phyloP scores from a whole-genome alignment of 148 eudicot species.

The Rheum nobile region DNA sequence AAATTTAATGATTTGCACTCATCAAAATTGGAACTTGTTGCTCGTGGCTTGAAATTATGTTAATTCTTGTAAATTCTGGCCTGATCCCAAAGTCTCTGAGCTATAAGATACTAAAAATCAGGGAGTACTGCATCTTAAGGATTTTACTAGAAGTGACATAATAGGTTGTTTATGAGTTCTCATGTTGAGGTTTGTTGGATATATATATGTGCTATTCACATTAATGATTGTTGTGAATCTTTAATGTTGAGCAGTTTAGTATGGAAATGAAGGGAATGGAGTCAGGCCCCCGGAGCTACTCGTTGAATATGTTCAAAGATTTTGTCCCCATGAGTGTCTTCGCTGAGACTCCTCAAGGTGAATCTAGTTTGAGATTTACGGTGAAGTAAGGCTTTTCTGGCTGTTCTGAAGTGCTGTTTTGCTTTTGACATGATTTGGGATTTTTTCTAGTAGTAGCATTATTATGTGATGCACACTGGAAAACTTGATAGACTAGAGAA shows the following conservation, averaged over 20 bases:
- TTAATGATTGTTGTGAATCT: conserved; percentile 1
- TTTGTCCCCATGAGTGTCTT: conserved; percentile 89
- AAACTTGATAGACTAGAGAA: background rate
- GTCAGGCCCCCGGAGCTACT: conserved; percentile 64
- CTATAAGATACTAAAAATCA: background rate
- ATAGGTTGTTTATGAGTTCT: background rate
- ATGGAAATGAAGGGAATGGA: conserved; percentile 84
- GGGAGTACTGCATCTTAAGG: background rate
- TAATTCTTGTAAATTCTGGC: background rate
- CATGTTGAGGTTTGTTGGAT: background rate
- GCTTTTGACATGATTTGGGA: background rate
- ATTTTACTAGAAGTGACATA: background rate
- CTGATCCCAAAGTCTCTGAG: background rate
- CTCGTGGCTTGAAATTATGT: background rate
- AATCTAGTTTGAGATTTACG: conserved; percentile 9
- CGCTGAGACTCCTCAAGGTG: conserved; percentile 72
- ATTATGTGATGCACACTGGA: background rate
- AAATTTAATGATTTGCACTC: background rate
- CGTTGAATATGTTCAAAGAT: conserved; percentile 80
- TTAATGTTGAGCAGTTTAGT: conserved; percentile 45
- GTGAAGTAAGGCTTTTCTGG: background rate
- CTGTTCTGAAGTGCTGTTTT: background rate
- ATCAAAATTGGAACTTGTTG: background rate
- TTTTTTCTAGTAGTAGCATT: background rate
- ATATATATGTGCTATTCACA: background rate